These are phyloP conservation scores for Gossypium ekmanianum DNA, from an alignment of 345 rosid species.

Conservation along the genomic window DNA sequence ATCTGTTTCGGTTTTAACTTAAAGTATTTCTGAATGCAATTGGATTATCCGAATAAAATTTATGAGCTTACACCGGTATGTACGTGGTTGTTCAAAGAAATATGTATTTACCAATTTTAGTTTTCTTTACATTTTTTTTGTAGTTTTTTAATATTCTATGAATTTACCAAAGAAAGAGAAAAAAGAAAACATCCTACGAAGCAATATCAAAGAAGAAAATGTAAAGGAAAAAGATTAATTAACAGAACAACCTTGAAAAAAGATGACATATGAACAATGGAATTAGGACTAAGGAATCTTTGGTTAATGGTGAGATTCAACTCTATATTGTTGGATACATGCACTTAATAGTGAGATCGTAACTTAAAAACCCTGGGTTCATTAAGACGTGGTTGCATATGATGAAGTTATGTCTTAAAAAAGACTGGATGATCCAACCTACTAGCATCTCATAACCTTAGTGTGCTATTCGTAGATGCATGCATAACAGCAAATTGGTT, in stretches of 20 bases:
- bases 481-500: slow-evolving; percentile 70
- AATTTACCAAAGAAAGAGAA: too few species aligned
- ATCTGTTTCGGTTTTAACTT: neutral
- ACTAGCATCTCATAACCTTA: neutral
- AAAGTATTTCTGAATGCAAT: neutral
- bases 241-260: too few species aligned
- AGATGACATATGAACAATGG: too few species aligned
- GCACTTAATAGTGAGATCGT: too few species aligned
- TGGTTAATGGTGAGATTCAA: too few species aligned
- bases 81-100: neutral
- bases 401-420: neutral
- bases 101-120: neutral
- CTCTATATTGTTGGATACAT: too few species aligned
- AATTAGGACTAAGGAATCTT: too few species aligned
- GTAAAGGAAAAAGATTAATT: too few species aligned
- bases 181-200: too few species aligned
- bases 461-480: slow-evolving; percentile 43
- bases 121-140: neutral
- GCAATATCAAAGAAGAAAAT: too few species aligned
- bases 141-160: too few species aligned
- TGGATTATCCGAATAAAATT: neutral
- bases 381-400: neutral
- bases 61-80: neutral
- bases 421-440: neutral
- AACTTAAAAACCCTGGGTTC: too few species aligned